Base-by-base conservation (phyloP, 495 filamentous ascomycete species). In the Xylaria bambusicola region DNA sequence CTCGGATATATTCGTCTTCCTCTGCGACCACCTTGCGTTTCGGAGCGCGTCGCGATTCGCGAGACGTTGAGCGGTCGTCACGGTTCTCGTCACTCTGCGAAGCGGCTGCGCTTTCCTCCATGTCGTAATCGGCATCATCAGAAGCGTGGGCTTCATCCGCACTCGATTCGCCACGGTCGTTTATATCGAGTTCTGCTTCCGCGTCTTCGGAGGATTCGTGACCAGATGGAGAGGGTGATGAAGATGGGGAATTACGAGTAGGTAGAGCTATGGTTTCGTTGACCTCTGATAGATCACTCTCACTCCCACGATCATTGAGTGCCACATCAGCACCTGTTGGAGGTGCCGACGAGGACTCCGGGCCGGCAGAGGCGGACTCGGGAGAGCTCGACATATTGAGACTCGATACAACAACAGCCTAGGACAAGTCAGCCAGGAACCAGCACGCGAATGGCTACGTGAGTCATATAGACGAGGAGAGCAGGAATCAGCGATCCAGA, bases 1-100 rank as follows among this genome's bases (percentile, higher is more conserved):
- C 86, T 62, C 85, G 80, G 63, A 97, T 97, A 64, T 85, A 90
- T 21, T 93, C 88, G 27, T 95, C 90, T 44, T 89, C 88, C 20
- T 86, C 82, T 23, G 77, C 75, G 38, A 80, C 79, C 23, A 83
- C 82, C 77, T 93, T 96, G 64, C 91, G 86, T 80, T 97, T 97
- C 23, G 82, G 70, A 40, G 83, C 82, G 63, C 82, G 82, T 40
- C 77, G 77, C 31, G 85, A 84, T 58, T 86, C 83, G 58, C 82
- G 75, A 33, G 91, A 92, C 65, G 84, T 81, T 64, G 86, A 90
- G 58, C 83, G 84, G 65, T 84, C 80, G 62, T 79, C 80, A 68
- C 58, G 77, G 73, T 53, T 72, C 26, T 62, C 68, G 60, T 78
- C 71, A 56, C 72, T 76, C 42, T 77, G 81, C 33, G 73, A 74